Base-by-base conservation (phyloP, 1,284 basidiomycete species). In the Cryptococcus sp. region DNA sequence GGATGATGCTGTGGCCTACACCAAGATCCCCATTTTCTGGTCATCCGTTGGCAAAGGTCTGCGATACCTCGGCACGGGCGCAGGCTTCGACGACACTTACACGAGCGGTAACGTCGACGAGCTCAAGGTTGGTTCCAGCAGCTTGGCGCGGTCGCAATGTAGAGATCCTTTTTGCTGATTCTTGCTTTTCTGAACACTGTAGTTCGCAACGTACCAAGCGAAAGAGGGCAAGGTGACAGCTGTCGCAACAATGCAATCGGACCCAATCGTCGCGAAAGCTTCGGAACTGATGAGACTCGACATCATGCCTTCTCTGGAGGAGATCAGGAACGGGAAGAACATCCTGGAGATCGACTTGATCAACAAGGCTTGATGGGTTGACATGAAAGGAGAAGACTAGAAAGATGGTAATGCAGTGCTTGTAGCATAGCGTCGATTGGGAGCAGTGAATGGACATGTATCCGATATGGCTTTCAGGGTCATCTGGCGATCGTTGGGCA, bases 11-110 rank as follows among this genome's bases (percentile, higher is more conserved):
- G 64, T 67, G 13, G 62, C 63, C 11, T 79, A 74, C 64, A 82
- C 83, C 59, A 93, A 92, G 78, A 81, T 91, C 6, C 91, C 93
- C 0, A 81, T 94, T 52, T 96, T 96, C 80, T 96, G 93, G 93
- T 80, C 79, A 23, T 75, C 80, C 74, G 84, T 90, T 78, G 89
- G 88, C 41, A 84, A 86, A 69, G 87, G 89, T 70, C 81, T 96
- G 54, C 84, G 92, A 47, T 96, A 94, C 78, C 87, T 88, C 66
- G 90, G 91, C 7, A 79, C 86, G 17, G 82, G 82, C 3, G 76
- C 73, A 19, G 82, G 83, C 2, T 87, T 83, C 68, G 89, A 93
- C 64, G 87, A 90, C 61, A 79, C 89, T 30, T 84, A 88, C 69
- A 83, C 94, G 63, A 85, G 89, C 61, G 93, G 93, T 3, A 83